Conservation (phyloP, 306 rosid species). For the Vigna mungo region DNA sequence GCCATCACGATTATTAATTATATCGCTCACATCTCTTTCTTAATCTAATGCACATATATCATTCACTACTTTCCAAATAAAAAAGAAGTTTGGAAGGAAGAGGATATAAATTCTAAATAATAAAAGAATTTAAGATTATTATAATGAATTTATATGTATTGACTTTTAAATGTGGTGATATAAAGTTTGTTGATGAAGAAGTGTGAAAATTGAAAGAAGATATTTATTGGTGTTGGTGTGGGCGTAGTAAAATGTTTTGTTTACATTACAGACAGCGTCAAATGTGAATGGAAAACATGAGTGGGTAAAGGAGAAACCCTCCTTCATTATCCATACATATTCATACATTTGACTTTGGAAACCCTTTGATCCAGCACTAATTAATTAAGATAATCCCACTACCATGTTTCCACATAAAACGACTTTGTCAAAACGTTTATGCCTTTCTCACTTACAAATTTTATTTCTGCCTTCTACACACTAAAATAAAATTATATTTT, state of each 20-base stretch:
- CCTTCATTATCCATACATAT: not conserved
- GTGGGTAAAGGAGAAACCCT: constrained; percentile 7
- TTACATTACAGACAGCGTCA: not conserved
- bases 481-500: not conserved
- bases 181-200: too few species aligned
- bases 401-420: not conserved
- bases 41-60: not conserved
- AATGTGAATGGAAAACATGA: not conserved
- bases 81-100: too few species aligned
- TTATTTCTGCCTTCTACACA: not conserved
- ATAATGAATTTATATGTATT: too few species aligned
- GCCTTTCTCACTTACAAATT: not conserved
- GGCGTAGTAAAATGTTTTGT: not conserved
- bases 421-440: not conserved
- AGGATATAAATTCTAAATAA: too few species aligned
- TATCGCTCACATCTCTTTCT: not conserved
- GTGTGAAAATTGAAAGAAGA: not conserved
- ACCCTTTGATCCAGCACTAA: not conserved
- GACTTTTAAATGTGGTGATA: too few species aligned
- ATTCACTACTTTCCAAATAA: not conserved
- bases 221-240: not conserved
- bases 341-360: not conserved
- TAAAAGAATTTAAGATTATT: too few species aligned
- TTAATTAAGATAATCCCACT: constrained; percentile 1
- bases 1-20: not conserved